Evolutionary conservation across 257 asterid genomes (phyloP).

Genomic region (Solanum chiquidenum): DNA sequence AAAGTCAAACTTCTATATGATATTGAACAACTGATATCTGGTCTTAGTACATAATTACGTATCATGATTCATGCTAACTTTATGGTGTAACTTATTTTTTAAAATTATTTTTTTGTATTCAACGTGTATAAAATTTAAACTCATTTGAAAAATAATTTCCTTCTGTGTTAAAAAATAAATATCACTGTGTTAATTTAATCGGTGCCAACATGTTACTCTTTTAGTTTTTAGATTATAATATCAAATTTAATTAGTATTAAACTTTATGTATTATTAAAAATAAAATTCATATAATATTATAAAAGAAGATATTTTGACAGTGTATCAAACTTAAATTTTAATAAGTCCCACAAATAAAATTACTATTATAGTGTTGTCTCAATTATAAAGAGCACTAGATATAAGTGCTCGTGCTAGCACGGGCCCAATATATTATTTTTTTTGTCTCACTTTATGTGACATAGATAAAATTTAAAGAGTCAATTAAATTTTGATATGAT

Average conservation of each 20-base stretch:
- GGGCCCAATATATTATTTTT: no score
- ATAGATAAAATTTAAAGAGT: no score
- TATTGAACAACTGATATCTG: neutral
- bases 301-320: neutral
- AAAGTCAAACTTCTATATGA: neutral
- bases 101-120: neutral
- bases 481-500: no score
- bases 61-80: neutral
- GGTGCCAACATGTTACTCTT: neutral
- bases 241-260: neutral
- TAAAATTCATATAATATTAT: neutral
- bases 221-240: neutral
- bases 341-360: neutral
- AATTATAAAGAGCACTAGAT: neutral
- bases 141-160: neutral
- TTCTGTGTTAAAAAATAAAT: neutral
- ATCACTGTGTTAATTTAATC: neutral
- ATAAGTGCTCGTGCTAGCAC: no score
- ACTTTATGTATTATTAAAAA: no score
- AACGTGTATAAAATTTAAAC: neutral
- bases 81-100: neutral
- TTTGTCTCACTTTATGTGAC: no score
- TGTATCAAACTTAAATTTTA: neutral
- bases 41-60: neutral
- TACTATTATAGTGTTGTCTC: neutral